Percentiles rank a stretch among this genome's conserved stretches.
phyloP scores from a whole-genome alignment of 2,329 filamentous ascomycete species.

The Diaporthe destruens region DNA sequence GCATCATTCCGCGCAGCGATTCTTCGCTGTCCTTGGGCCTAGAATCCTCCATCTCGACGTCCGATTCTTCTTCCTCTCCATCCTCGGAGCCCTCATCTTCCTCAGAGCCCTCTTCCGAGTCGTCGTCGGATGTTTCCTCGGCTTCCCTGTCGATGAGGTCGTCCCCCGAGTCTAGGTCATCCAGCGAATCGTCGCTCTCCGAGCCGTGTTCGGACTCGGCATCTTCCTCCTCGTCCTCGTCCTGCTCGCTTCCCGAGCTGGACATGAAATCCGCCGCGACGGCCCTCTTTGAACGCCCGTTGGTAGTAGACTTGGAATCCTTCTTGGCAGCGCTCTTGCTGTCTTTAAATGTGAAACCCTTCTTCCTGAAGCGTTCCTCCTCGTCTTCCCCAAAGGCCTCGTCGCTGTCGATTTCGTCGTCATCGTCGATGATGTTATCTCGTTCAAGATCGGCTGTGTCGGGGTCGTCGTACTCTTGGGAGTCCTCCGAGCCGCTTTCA shows the following conservation, averaged over 20 bases:
- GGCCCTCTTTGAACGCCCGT: conserved; percentile 52
- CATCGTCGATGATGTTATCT: conserved; percentile 67
- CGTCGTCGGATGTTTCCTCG: conserved; percentile 42
- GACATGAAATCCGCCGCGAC: conserved; percentile 71
- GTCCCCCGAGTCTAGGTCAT: conserved; percentile 41
- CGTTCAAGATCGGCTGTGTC: conserved; percentile 66
- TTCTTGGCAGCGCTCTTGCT: conserved; percentile 56
- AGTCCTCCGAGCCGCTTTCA: conserved; percentile 47
- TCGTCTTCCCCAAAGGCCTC: conserved; percentile 86
- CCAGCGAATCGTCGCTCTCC: conserved; percentile 44
- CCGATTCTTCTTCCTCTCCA: conserved; percentile 51
- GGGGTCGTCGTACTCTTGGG: conserved; percentile 64
- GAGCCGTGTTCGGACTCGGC: conserved; percentile 51
- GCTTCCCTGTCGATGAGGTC: conserved; percentile 46
- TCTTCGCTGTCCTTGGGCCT: conserved; percentile 58
- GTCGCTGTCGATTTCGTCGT: conserved; percentile 71
- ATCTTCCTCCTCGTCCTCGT: conserved; percentile 54
- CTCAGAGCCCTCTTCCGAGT: conserved; percentile 48
- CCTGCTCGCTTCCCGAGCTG: conserved; percentile 48
- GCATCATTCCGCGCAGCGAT: conserved; percentile 76
- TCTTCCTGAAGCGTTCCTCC: conserved; percentile 77
- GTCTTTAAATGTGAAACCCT: conserved; percentile 73
- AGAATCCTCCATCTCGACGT: conserved; percentile 48
- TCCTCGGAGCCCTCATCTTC: conserved; percentile 53
- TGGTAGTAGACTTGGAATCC: conserved; percentile 48